phyloP scores from a whole-genome alignment of 2,329 filamentous ascomycete genomes.

The Microsporum canis region DNA sequence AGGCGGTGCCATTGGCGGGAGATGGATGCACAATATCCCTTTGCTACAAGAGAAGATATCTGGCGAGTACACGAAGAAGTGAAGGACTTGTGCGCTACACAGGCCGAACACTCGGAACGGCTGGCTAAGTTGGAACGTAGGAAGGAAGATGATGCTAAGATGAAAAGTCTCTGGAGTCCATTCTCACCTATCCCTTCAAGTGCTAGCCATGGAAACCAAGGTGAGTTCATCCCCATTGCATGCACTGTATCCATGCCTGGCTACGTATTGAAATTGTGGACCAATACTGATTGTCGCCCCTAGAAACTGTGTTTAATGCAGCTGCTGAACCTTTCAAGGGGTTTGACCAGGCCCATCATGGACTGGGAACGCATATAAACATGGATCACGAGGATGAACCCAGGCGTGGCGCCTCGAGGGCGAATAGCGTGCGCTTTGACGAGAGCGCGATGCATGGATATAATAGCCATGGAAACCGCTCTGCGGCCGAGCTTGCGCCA shows the following conservation, averaged over 20 bases:
- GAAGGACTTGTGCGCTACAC: conserved; percentile 48
- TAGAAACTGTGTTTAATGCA: conserved; percentile 69
- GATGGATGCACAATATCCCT: conserved; percentile 56
- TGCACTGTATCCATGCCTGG: neutral
- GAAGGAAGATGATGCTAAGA: conserved; percentile 50
- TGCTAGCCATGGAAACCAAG: conserved; percentile 63
- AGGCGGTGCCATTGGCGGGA: neutral
- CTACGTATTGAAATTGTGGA: neutral
- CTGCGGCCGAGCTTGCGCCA: conserved; percentile 71
- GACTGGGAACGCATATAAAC: conserved; percentile 67
- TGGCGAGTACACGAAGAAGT: conserved; percentile 55
- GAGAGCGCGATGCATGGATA: conserved; percentile 87
- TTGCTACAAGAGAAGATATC: conserved; percentile 53
- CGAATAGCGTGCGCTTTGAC: conserved; percentile 95
- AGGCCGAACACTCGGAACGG: conserved; percentile 51
- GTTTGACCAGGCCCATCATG: conserved; percentile 73
- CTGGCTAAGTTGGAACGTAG: conserved; percentile 50
- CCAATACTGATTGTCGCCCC: neutral
- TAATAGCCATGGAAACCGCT: conserved; percentile 71
- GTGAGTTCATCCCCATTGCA: conserved; percentile 40
- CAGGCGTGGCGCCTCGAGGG: conserved; percentile 75
- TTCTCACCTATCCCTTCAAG: conserved; percentile 80
- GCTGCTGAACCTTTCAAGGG: conserved; percentile 78
- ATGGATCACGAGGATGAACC: conserved; percentile 78
- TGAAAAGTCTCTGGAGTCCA: conserved; percentile 80